phyloP scores from a whole-genome alignment of 2,329 filamentous ascomycete genomes.

The Neofusicoccum laricinum region DNA sequence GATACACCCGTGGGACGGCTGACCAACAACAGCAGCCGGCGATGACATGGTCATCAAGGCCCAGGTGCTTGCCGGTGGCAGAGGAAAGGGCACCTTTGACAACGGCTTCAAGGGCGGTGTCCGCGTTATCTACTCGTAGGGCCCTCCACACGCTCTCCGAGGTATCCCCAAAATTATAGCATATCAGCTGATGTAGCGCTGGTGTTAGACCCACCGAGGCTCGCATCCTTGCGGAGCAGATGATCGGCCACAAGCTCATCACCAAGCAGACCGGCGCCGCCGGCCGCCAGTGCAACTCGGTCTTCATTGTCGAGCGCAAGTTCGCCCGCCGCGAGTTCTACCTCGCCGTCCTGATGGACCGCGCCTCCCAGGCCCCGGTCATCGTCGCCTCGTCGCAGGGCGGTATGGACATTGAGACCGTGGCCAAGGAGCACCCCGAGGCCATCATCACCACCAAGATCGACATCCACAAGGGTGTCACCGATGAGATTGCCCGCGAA shows the following conservation, averaged over 20 bases:
- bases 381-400: constrained; percentile 98
- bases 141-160: neutral
- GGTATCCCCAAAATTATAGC: constrained; percentile 4
- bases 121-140: constrained; percentile 92
- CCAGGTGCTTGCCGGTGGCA: constrained; percentile 94
- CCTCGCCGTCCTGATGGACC: constrained; percentile 97
- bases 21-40: constrained; percentile 47
- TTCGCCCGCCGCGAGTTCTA: constrained; percentile 99
- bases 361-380: constrained; percentile 82
- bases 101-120: constrained; percentile 99
- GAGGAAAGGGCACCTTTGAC: constrained; percentile 96
- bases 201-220: constrained; percentile 70
- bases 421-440: constrained; percentile 95
- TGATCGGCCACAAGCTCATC: constrained; percentile 99
- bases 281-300: constrained; percentile 91
- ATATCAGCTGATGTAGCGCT: constrained; percentile 12
- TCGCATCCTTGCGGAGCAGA: constrained; percentile 97
- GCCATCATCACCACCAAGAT: constrained; percentile 93
- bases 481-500: constrained; percentile 86
- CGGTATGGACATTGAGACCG: constrained; percentile 98
- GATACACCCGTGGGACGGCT: neutral
- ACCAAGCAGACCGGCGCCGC: constrained; percentile 97
- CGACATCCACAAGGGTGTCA: constrained; percentile 92
- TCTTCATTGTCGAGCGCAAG: constrained; percentile 99
- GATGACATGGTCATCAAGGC: constrained; percentile 99